phyloP scores from a whole-genome alignment of 1,284 basidiomycete species.

The Leccinum idahoense region DNA sequence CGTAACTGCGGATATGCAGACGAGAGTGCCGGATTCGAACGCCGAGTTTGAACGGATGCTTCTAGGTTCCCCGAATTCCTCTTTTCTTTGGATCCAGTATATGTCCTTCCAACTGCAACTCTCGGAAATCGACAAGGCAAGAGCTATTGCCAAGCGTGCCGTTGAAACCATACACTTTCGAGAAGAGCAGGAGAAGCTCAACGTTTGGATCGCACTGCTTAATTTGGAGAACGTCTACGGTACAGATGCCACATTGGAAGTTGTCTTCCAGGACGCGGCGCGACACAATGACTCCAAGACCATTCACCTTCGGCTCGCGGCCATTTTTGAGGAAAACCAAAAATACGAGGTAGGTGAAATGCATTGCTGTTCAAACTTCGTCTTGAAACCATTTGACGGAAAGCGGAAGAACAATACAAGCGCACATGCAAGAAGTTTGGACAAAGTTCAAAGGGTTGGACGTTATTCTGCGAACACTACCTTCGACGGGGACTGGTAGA shows the following conservation, averaged over 20 bases:
- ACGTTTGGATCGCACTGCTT: slow-evolving; percentile 95
- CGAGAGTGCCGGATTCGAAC: slow-evolving; percentile 81
- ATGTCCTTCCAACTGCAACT: slow-evolving; percentile 98
- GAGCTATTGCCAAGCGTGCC: slow-evolving; percentile 82
- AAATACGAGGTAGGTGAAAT: slow-evolving; percentile 65
- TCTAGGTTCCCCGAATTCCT: slow-evolving; percentile 95
- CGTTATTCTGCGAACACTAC: slow-evolving; percentile 78
- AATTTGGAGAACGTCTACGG: slow-evolving; percentile 97
- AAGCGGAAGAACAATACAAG: slow-evolving; percentile 83
- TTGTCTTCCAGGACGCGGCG: slow-evolving; percentile 85
- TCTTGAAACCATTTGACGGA: slow-evolving; percentile 40
- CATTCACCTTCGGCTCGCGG: slow-evolving; percentile 78
- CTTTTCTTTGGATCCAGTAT: slow-evolving; percentile 98
- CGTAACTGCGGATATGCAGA: slow-evolving; percentile 81
- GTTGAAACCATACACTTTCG: slow-evolving; percentile 88
- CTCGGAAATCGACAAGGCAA: slow-evolving; percentile 92
- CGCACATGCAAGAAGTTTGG: slow-evolving; percentile 91
- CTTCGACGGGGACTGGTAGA: slow-evolving; percentile 71
- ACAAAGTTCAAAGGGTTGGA: slow-evolving; percentile 89
- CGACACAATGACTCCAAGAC: slow-evolving; percentile 91
- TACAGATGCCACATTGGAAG: slow-evolving; percentile 73
- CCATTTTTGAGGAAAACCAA: slow-evolving; percentile 79
- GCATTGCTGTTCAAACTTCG: background rate
- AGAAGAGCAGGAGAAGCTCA: slow-evolving; percentile 95
- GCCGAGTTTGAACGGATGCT: slow-evolving; percentile 94